phyloP scores from a whole-genome alignment of 345 rosid genomes.

The Citrus trifoliata region DNA sequence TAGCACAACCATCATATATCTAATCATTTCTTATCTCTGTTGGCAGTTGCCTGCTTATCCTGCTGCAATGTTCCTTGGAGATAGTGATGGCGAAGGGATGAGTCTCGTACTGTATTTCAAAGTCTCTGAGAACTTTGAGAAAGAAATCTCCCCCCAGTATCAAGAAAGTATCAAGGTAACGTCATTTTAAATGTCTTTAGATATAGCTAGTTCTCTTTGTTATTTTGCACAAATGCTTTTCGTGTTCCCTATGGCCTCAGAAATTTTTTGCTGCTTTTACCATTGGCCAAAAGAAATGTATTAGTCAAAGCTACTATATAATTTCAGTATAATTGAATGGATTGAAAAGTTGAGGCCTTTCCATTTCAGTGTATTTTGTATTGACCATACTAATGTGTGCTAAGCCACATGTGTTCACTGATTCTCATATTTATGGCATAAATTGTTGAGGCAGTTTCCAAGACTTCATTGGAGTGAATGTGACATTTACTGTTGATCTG shows the following conservation, averaged over 20 bases:
- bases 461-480: neutral
- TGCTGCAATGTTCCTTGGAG: conserved; percentile 84
- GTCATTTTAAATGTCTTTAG: neutral
- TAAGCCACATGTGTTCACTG: neutral
- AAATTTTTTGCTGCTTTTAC: neutral
- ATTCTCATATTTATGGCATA: neutral
- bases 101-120: conserved; percentile 86
- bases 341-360: neutral
- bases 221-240: neutral
- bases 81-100: conserved; percentile 91
- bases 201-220: conserved; percentile 6
- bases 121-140: conserved; percentile 57
- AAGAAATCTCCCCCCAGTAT: conserved; percentile 55
- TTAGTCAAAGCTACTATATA: neutral
- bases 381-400: neutral
- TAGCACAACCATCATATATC: neutral
- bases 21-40: conserved; percentile 8
- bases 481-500: neutral
- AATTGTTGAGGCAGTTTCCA: neutral
- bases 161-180: conserved; percentile 73
- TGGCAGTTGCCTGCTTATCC: conserved; percentile 92
- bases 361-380: neutral
- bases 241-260: neutral
- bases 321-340: neutral
- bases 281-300: neutral